phyloP scores from a whole-genome alignment of 192 early-diverging fungal species.

The Coemansia sp. region DNA sequence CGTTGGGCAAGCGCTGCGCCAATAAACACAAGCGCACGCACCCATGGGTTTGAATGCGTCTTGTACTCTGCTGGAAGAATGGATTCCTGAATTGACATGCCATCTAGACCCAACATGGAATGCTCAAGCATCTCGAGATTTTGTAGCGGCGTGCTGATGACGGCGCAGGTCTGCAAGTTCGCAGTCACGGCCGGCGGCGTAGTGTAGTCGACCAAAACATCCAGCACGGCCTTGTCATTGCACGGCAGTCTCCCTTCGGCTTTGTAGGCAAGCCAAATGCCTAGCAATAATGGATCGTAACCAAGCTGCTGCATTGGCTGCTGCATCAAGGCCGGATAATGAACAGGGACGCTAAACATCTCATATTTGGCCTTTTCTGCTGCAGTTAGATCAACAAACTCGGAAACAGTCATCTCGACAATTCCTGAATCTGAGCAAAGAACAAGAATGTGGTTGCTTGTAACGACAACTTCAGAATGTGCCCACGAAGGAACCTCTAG shows the following conservation, averaged over 20 bases:
- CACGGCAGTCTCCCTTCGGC: not conserved
- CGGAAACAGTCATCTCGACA: conserved; percentile 26
- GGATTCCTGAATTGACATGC: not conserved
- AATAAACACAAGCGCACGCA: conserved; percentile 23
- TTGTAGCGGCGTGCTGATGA: not conserved
- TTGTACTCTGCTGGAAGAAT: conserved; percentile 6
- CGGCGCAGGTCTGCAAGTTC: not conserved
- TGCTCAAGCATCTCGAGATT: not conserved
- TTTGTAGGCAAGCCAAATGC: conserved; percentile 7
- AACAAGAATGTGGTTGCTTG: conserved; percentile 44
- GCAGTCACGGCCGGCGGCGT: conserved; percentile 3
- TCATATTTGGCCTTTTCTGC: conserved; percentile 2
- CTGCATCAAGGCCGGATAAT: conserved; percentile 9
- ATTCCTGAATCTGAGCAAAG: not conserved
- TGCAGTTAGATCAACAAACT: conserved; percentile 11
- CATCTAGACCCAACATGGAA: not conserved
- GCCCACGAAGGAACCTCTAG: conserved; percentile 26
- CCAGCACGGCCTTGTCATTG: not conserved
- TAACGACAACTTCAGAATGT: conserved; percentile 15
- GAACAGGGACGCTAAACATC: conserved; percentile 24
- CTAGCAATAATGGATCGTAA: conserved; percentile 21
- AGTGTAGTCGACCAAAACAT: not conserved
- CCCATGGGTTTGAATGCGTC: conserved; percentile 12
- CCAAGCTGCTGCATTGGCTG: not conserved
- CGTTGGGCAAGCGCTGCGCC: conserved; percentile 12